These are phyloP conservation scores for Dorcoceras hygrometricum DNA, from an alignment of 257 asterid genomes.

Conservation along the genomic window DNA sequence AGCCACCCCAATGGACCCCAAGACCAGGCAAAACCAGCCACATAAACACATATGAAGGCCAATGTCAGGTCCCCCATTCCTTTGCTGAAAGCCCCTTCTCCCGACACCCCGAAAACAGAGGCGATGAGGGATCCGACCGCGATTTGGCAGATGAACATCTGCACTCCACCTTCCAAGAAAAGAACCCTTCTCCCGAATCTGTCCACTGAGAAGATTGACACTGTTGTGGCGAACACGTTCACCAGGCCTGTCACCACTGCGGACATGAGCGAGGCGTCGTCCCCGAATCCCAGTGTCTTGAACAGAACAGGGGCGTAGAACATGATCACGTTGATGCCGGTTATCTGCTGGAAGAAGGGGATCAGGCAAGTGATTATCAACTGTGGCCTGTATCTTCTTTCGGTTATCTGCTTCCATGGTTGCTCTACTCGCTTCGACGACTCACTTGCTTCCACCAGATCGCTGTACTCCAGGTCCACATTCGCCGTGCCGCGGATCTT, in stretches of 20 bases:
- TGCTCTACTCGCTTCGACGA: conserved; percentile 9
- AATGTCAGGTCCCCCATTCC: conserved; percentile 26
- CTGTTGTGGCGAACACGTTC: conserved; percentile 29
- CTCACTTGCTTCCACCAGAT: conserved; percentile 36
- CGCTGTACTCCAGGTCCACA: conserved; percentile 32
- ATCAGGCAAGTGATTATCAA: conserved; percentile 27
- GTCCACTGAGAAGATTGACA: conserved; percentile 33
- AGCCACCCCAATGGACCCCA: conserved; percentile 63
- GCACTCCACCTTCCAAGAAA: conserved; percentile 39
- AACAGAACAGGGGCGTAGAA: conserved; percentile 42
- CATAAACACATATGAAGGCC: conserved; percentile 24
- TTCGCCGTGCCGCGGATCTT: conserved; percentile 30
- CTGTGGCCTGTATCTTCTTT: conserved; percentile 30
- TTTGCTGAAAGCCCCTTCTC: conserved; percentile 30
- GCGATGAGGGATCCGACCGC: conserved; percentile 27
- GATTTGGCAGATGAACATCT: conserved; percentile 33
- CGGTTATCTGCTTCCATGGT: conserved; percentile 27
- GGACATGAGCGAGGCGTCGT: conserved; percentile 30
- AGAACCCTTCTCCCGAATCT: conserved; percentile 32
- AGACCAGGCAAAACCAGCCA: conserved; percentile 31
- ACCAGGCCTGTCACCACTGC: conserved; percentile 36
- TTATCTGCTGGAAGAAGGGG: conserved; percentile 38
- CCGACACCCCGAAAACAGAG: conserved; percentile 29
- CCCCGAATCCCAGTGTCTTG: conserved; percentile 40
- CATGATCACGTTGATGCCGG: conserved; percentile 42